Evolutionary conservation across 257 asterid genomes (phyloP).

Genomic region (Solanum piurae): DNA sequence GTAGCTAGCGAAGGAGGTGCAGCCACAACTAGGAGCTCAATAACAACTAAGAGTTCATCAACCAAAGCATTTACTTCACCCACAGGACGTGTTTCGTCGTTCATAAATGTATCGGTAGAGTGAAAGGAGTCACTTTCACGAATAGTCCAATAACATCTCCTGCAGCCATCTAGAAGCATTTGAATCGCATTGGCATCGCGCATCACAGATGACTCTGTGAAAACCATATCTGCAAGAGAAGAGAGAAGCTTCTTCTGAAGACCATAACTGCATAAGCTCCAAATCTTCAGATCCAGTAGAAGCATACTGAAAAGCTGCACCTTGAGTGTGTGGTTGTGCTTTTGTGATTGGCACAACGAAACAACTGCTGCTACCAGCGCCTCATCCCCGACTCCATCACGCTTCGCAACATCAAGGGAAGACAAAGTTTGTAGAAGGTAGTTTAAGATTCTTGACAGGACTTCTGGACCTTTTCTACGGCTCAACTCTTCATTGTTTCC

Average conservation of each 20-base stretch:
- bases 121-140: constrained; percentile 44
- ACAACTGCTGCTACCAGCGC: constrained; percentile 91
- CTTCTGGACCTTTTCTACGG: constrained; percentile 90
- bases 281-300: constrained; percentile 80
- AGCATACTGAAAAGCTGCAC: constrained; percentile 90
- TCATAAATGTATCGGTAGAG: constrained; percentile 54
- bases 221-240: constrained; percentile 97
- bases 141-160: constrained; percentile 89
- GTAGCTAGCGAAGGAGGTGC: constrained; percentile 79
- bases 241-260: constrained; percentile 91
- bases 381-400: constrained; percentile 69
- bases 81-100: constrained; percentile 49
- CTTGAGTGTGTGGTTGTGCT: constrained; percentile 67
- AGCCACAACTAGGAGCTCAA: constrained; percentile 81
- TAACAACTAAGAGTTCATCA: constrained; percentile 93
- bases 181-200: constrained; percentile 97
- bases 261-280: constrained; percentile 99
- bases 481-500: constrained; percentile 90
- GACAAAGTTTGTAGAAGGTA: constrained; percentile 85
- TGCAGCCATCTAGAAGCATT: constrained; percentile 96
- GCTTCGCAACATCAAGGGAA: constrained; percentile 44
- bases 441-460: constrained; percentile 74
- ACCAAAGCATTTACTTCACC: constrained; percentile 99
- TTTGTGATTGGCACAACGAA: constrained; percentile 84
- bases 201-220: constrained; percentile 85